Base-by-base conservation (phyloP, 1,284 basidiomycete species). In the Rhizoctonia solani region DNA sequence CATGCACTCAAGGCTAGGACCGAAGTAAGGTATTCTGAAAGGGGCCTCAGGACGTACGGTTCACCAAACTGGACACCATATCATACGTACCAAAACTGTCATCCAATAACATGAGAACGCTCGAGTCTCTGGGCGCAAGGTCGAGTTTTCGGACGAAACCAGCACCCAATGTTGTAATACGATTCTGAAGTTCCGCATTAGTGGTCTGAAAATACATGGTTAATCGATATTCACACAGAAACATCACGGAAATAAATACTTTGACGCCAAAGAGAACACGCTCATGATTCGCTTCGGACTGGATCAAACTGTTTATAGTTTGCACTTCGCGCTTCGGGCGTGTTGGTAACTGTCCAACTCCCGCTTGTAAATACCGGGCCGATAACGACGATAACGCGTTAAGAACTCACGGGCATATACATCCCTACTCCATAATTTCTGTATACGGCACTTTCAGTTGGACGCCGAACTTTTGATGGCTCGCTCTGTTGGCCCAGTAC, bases 361-460 rank as follows among this genome's bases (percentile, higher is more conserved):
- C 63, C 53, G n/a, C 66, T 19, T 23, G 19, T 44, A 44, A 5
- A 21, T 44, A 4, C 5, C 46, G 25, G 41, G 14, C 50, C 4
- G 19, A 14, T 6, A 19, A 21, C 14, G 19, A 41, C 16, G 29
- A 27, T 49, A 32, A 46, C 2, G 65, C 32, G 13, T 13, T 11
- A 66, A n/a, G n/a, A n/a, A n/a, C 71, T 61, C 63, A 70, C 68
- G 25, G 46, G 80, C 84, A 73, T 75, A 89, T 90, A 77, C 88
- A 82, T 68, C 87, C 88, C 82, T 89, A 89, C 91, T 9, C 86
- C 82, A 80, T 92, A 92, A 78, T 92, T 92, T 73, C 90, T 85
- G 75, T 91, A 91, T 5, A 90, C 80, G 1, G 90, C 87, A 73
- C 89, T 91, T 76, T 92, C 89, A 29, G 82, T 79, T 5, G 87